A percentile compares a stretch with the other conserved stretches of the same genome.
phyloP scores from a whole-genome alignment of 768 basidiomycete genomes.

The Tylopilus sp. region DNA sequence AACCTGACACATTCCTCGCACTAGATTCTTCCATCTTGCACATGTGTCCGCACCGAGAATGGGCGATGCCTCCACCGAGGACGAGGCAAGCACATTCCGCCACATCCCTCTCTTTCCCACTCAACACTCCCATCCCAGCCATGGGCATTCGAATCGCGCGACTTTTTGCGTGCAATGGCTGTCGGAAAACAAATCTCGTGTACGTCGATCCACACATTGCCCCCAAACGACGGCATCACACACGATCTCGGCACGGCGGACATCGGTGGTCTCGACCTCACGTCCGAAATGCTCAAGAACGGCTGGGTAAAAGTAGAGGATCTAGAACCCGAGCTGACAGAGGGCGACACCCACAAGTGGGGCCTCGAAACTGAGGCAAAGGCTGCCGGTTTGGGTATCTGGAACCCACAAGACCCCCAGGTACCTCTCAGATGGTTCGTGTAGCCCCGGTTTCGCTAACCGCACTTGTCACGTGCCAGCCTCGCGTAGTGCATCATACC shows the following conservation, averaged over 20 bases:
- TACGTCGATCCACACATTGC: slow-evolving; percentile 73
- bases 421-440: slow-evolving; percentile 31
- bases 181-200: slow-evolving; percentile 93
- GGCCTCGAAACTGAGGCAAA: slow-evolving; percentile 78
- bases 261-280: slow-evolving; percentile 67
- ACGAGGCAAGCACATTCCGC: slow-evolving; percentile 60
- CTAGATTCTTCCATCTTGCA: slow-evolving; percentile 84
- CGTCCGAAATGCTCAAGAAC: slow-evolving; percentile 70
- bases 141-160: slow-evolving; percentile 91
- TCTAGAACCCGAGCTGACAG: slow-evolving; percentile 74
- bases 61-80: slow-evolving; percentile 79
- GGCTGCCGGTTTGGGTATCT: slow-evolving; percentile 72
- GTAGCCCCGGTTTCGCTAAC: background rate
- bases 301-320: slow-evolving; percentile 98
- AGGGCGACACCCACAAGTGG: slow-evolving; percentile 68
- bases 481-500: slow-evolving; percentile 69
- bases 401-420: slow-evolving; percentile 80
- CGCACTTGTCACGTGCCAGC: slow-evolving; percentile 37
- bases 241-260: slow-evolving; percentile 81
- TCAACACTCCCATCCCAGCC: slow-evolving; percentile 43
- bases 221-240: slow-evolving; percentile 68
- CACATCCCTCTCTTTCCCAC: background rate
- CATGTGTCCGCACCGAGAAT: slow-evolving; percentile 82
- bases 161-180: slow-evolving; percentile 78
- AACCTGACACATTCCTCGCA: slow-evolving; percentile 11